phyloP scores from a whole-genome alignment of 2,329 filamentous ascomycete genomes.

The Stachybotrys elegans region DNA sequence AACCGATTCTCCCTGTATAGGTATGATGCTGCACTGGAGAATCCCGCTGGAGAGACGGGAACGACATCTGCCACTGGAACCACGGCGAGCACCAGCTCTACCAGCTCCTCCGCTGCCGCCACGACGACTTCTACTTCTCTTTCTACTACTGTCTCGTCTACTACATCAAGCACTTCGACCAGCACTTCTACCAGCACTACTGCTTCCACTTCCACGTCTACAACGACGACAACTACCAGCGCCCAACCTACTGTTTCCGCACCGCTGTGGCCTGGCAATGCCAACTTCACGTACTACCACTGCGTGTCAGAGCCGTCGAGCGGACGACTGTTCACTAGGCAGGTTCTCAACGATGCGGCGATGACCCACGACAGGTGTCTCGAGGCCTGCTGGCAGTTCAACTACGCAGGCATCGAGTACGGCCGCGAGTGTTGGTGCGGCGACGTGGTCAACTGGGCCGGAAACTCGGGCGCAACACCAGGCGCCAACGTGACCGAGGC shows the following conservation, averaged over 20 bases:
- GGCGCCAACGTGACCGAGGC: not conserved
- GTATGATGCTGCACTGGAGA: slow-evolving; percentile 2
- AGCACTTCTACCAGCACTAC: not conserved
- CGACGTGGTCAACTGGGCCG: slow-evolving; percentile 2
- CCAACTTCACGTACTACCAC: slow-evolving; percentile 4
- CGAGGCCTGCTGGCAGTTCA: slow-evolving; percentile 1
- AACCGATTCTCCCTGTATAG: slow-evolving; percentile 28
- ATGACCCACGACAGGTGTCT: slow-evolving; percentile 4
- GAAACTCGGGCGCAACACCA: not conserved
- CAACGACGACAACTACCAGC: not conserved
- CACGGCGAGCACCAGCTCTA: not conserved
- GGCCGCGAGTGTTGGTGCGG: slow-evolving; percentile 4
- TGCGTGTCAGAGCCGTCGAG: slow-evolving; percentile 1
- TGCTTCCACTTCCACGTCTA: not conserved
- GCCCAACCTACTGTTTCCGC: not conserved
- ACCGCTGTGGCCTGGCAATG: slow-evolving; percentile 2
- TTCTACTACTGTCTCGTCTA: not conserved
- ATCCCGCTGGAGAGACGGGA: no score
- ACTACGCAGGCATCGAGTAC: slow-evolving; percentile 3
- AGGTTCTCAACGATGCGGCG: not conserved
- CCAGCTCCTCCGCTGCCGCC: not conserved
- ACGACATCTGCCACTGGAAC: not conserved
- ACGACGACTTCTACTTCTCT: not conserved
- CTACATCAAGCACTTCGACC: not conserved
- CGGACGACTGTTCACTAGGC: not conserved